Evolutionary conservation across 2,329 filamentous ascomycete genomes (phyloP).

Genomic region (Fusarium foetens): DNA sequence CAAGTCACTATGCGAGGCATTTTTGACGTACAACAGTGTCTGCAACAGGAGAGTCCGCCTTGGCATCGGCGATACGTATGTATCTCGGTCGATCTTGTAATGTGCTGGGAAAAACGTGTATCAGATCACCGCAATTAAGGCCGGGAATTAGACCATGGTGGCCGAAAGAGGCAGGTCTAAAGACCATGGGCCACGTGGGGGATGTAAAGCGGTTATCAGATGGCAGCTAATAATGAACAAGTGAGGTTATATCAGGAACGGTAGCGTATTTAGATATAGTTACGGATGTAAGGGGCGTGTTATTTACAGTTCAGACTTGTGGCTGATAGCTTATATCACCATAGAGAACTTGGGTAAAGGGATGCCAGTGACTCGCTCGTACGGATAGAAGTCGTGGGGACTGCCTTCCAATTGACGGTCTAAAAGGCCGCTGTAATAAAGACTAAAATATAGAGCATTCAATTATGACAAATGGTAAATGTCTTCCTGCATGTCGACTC

Average conservation of each 20-base stretch:
- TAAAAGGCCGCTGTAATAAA: background rate
- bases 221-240: background rate
- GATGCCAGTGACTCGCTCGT: fast-evolving
- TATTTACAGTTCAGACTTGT: too few relatives aligned
- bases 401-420: too few relatives aligned
- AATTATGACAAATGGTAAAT: background rate
- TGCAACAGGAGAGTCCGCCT: background rate
- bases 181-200: background rate
- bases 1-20: background rate
- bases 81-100: background rate
- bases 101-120: background rate
- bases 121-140: background rate
- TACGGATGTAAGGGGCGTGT: too few relatives aligned
- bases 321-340: too few relatives aligned
- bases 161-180: background rate
- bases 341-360: too few relatives aligned
- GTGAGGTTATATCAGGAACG: fast-evolving
- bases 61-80: background rate
- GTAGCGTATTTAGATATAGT: fast-evolving
- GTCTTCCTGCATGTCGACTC: background rate
- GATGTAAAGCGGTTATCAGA: too few relatives aligned
- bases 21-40: background rate
- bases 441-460: too few relatives aligned
- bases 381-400: background rate
- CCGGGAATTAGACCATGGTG: background rate